Evolutionary conservation across 495 filamentous ascomycete species (phyloP).

Genomic region (Xylaria longipes): DNA sequence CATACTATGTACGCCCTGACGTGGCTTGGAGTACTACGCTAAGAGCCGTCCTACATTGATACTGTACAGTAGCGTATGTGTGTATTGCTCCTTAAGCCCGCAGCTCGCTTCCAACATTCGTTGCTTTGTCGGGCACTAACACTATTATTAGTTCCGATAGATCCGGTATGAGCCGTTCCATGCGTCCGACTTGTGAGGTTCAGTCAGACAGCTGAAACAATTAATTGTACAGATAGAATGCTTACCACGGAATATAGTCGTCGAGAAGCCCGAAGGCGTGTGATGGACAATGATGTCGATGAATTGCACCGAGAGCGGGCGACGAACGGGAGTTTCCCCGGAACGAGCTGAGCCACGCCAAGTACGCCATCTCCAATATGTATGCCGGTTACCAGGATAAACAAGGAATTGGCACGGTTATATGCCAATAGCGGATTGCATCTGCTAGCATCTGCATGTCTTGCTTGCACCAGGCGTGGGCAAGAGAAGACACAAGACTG

Average conservation of each 20-base stretch:
- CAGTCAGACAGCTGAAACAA: background rate
- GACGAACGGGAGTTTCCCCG: background rate
- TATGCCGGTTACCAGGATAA: background rate
- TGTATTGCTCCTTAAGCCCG: constrained; percentile 8
- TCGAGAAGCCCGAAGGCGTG: background rate
- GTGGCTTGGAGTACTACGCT: constrained; percentile 2
- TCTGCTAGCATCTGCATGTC: background rate
- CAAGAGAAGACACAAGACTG: background rate
- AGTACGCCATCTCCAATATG: constrained; percentile 3
- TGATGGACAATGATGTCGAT: background rate
- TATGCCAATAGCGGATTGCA: background rate
- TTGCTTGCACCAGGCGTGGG: background rate
- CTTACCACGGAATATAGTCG: background rate
- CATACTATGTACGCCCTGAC: background rate
- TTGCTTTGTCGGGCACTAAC: constrained; percentile 7
- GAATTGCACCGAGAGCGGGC: background rate
- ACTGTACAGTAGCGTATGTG: background rate
- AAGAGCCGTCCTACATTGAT: background rate
- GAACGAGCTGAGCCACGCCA: constrained; percentile 14
- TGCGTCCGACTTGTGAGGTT: background rate
- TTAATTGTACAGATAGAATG: background rate
- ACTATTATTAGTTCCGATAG: constrained; percentile 13
- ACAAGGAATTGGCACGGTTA: background rate
- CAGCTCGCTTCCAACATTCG: constrained; percentile 17
- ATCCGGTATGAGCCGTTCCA: constrained; percentile 14